Evolutionary conservation across 176 grass and related monocot genomes (phyloP).

Genomic region (Bothriochloa decipiens): DNA sequence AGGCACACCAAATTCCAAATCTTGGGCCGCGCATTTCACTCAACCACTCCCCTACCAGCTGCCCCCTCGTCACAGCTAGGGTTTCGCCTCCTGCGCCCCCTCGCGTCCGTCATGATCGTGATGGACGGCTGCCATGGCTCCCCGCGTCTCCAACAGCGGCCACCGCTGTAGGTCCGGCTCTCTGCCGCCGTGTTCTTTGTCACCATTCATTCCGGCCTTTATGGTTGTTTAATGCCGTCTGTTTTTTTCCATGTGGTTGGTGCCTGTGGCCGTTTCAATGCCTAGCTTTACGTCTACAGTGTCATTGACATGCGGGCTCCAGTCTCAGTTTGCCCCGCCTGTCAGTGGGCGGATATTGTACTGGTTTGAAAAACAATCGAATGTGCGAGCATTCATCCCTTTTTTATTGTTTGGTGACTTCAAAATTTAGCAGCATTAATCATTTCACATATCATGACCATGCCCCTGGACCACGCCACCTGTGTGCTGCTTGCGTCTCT

Average conservation of each 20-base stretch:
- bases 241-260: slow-evolving; percentile 46
- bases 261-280: not conserved
- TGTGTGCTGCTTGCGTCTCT: slow-evolving; percentile 29
- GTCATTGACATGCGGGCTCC: not conserved
- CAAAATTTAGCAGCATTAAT: slow-evolving; percentile 54
- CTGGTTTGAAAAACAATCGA: not conserved
- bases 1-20: slow-evolving; percentile 53
- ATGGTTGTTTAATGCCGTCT: slow-evolving; percentile 67
- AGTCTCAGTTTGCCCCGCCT: not conserved
- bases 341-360: not conserved
- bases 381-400: not conserved
- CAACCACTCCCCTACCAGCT: slow-evolving; percentile 50
- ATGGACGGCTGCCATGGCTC: slow-evolving; percentile 31
- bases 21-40: slow-evolving; percentile 62
- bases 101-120: slow-evolving; percentile 5
- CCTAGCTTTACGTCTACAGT: not conserved
- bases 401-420: slow-evolving; percentile 35
- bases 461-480: slow-evolving; percentile 34
- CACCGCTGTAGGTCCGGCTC: slow-evolving; percentile 58
- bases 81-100: slow-evolving; percentile 33
- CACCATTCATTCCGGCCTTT: slow-evolving; percentile 58
- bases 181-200: slow-evolving; percentile 60
- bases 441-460: slow-evolving; percentile 89
- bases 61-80: slow-evolving; percentile 40
- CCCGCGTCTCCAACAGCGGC: not conserved